Percentiles rank a stretch among this genome's conserved stretches.
Evolutionary conservation across 345 rosid species (phyloP).

Genomic region (Combretum micranthum): DNA sequence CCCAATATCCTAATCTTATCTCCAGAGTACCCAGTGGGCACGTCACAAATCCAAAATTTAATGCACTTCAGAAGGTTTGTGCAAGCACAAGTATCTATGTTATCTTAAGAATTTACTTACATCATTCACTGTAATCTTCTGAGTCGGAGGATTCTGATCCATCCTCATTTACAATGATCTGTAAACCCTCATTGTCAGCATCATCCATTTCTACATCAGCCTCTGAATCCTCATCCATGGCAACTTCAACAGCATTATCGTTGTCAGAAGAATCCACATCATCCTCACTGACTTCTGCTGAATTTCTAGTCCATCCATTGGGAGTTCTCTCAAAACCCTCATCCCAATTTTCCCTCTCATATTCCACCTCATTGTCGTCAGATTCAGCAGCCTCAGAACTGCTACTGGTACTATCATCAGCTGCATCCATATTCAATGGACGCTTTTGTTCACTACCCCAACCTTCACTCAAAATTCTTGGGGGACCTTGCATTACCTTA

Average conservation of each 20-base stretch:
- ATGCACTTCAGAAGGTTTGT: no score
- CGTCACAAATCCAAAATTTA: constrained; percentile 1
- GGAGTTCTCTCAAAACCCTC: constrained; percentile 21
- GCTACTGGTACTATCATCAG: constrained; percentile 53
- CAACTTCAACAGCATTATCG: constrained; percentile 24
- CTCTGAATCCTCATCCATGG: constrained; percentile 23
- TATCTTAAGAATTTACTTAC: no score
- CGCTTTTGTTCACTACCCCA: constrained; percentile 34
- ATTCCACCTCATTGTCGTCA: constrained; percentile 52
- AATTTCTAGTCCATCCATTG: constrained; percentile 43
- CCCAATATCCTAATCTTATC: no score
- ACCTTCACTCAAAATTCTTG: constrained; percentile 25
- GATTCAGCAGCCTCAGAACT: constrained; percentile 45
- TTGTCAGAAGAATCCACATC: constrained; percentile 38
- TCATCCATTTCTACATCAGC: constrained; percentile 43
- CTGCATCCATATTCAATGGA: constrained; percentile 34
- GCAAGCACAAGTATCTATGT: no score
- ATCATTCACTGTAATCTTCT: constrained; percentile 75
- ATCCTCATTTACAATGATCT: constrained; percentile 25
- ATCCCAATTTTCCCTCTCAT: constrained; percentile 55
- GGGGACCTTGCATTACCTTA: constrained; percentile 8
- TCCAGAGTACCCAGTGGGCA: not conserved
- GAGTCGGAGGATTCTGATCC: constrained; percentile 42
- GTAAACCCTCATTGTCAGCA: constrained; percentile 35
- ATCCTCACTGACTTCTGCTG: constrained; percentile 45